Evolutionary conservation across 2,329 filamentous ascomycete species (phyloP), one percentile per base, ranked within the genome.

Genomic region (Aureobasidium sp.): DNA sequence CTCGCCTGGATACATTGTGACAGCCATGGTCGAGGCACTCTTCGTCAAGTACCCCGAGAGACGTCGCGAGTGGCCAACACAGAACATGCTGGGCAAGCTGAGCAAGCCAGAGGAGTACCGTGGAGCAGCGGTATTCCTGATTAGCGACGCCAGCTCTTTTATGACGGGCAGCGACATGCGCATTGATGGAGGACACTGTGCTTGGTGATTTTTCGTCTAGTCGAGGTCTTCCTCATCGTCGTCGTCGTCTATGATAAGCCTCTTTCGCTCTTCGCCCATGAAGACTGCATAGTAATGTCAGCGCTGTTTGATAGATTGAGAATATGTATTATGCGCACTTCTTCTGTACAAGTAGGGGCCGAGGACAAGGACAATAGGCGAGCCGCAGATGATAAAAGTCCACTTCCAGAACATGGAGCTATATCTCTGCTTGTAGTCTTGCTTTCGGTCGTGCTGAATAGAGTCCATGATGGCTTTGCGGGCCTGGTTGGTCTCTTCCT

Each of bases 11-110:
- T 91, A 91, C 71, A 90, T 91, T 69, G 82, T 88, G 24, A 91
- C 89, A 1, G 84, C 87, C 24, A 96, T 96, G 91, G 89, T 93
- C 1, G 84, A 90, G 71, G 82, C 84, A 62, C 82, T 96, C 35
- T 94, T 96, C 69, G 81, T 85, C 66, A 81, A 88, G 65, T 89
- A 84, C 66, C 91, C 91, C 0, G 88, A 91, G 69, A 79, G 77
- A 35, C 71, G 69, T 61, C 70, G 71, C n/a, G 82, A 86, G 64
- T 96, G 91, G 91, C 84, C 89, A 17, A 87, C 82, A 68, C 86
- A 93, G 75, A 96, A 95, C 75, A 94, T 96, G 90, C 79, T 96
- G 59, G 85, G 73, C 27, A 70, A 72, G 65, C 64, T 76, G 59
- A 73, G 70, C 60, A 64, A 67, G 54, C 73, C 73, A 1, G 64